Conservation (phyloP, 83 land plant species). For the Diphasiastrum complanatum region DNA sequence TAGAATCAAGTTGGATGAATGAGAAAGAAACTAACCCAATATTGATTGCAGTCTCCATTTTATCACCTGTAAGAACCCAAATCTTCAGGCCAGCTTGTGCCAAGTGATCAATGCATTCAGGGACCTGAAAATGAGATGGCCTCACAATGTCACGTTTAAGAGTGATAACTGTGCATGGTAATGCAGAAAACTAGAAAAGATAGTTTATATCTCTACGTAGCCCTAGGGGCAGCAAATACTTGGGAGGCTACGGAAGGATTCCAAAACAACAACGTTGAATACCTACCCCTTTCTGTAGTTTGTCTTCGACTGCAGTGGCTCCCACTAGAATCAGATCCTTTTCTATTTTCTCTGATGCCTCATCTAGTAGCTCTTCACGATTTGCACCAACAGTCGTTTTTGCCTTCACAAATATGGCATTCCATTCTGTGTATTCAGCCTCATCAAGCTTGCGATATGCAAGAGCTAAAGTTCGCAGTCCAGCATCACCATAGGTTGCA, state of each 20-base stretch:
- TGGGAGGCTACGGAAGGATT: background rate
- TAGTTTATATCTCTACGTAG: too few species aligned
- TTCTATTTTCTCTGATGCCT: slow-evolving; percentile 42
- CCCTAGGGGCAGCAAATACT: too few species aligned
- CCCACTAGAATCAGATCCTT: slow-evolving; percentile 50
- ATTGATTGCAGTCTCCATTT: slow-evolving; percentile 69
- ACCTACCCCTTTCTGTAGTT: slow-evolving; percentile 47
- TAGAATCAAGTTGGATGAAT: background rate
- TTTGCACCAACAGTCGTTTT: slow-evolving; percentile 45
- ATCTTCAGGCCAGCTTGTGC: slow-evolving; percentile 62
- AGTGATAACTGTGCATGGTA: too few species aligned
- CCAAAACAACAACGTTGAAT: background rate
- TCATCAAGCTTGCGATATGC: slow-evolving; percentile 45
- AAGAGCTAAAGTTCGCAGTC: slow-evolving; percentile 45
- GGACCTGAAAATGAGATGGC: slow-evolving; percentile 50
- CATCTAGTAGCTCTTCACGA: slow-evolving; percentile 41
- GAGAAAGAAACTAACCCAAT: slow-evolving; percentile 53
- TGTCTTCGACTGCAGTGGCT: slow-evolving; percentile 57
- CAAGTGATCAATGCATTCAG: slow-evolving; percentile 58
- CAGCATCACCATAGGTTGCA: slow-evolving; percentile 49
- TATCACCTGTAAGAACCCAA: slow-evolving; percentile 74
- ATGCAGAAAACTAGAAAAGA: too few species aligned
- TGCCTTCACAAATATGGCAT: slow-evolving; percentile 35
- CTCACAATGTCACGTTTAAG: too few species aligned
- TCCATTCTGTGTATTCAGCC: slow-evolving; percentile 38